phyloP scores from a whole-genome alignment of 1,139 yeast species.

The Scheffersomyces segobiensis region DNA sequence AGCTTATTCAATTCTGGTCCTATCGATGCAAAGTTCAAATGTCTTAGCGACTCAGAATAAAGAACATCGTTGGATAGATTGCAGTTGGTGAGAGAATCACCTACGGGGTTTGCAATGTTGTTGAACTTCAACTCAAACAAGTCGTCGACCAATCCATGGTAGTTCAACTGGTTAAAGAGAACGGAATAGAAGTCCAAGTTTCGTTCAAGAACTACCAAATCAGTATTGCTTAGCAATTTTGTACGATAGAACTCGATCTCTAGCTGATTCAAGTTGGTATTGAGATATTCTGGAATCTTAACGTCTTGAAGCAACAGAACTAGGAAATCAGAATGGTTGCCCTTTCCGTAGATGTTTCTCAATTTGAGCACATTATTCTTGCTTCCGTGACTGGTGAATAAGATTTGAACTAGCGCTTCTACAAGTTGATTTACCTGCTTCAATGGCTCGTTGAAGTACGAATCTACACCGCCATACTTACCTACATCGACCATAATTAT shows the following conservation, averaged over 20 bases:
- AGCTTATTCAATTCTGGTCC: constrained; percentile 70
- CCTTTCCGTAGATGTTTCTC: constrained; percentile 43
- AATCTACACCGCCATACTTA: constrained; percentile 20
- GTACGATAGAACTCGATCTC: constrained; percentile 40
- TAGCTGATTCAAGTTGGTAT: constrained; percentile 27
- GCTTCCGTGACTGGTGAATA: constrained; percentile 14
- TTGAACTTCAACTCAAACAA: constrained; percentile 54
- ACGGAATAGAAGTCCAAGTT: constrained; percentile 73
- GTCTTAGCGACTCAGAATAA: constrained; percentile 42
- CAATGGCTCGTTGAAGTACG: constrained; percentile 39
- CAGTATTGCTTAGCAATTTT: constrained; percentile 47
- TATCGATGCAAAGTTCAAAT: constrained; percentile 76
- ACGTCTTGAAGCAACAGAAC: constrained; percentile 24
- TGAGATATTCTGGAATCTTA: constrained; percentile 30
- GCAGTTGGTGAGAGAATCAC: constrained; percentile 6
- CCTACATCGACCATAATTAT: constrained; percentile 12
- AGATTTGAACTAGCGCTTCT: constrained; percentile 24
- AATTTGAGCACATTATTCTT: constrained; percentile 16
- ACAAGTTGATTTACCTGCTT: constrained; percentile 30
- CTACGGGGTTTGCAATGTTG: constrained; percentile 31
- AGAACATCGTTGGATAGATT: constrained; percentile 1
- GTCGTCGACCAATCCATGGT: constrained; percentile 82
- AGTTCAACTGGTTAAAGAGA: constrained; percentile 73
- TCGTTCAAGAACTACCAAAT: constrained; percentile 77
- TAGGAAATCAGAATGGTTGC: constrained; percentile 37